phyloP scores from a whole-genome alignment of 2,329 filamentous ascomycete genomes.

The Elsinoe fawcettii region DNA sequence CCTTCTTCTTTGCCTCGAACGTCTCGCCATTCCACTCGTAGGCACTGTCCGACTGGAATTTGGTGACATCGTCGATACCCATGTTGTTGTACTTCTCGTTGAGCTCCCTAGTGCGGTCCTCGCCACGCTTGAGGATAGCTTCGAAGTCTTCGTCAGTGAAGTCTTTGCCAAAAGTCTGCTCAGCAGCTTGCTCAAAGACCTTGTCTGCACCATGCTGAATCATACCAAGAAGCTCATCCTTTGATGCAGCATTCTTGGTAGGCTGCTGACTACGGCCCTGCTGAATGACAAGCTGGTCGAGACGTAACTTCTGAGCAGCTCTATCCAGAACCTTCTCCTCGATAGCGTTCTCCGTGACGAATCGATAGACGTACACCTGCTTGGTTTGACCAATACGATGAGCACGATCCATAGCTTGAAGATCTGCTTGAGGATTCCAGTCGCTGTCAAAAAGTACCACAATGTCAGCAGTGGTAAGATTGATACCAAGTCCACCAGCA shows the following conservation, averaged over 20 bases:
- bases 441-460: constrained; percentile 96
- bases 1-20: constrained; percentile 76
- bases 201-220: constrained; percentile 98
- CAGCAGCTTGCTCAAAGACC: constrained; percentile 69
- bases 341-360: constrained; percentile 95
- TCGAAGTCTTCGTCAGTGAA: constrained; percentile 89
- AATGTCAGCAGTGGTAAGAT: constrained; percentile 89
- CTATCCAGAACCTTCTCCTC: constrained; percentile 97
- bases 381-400: constrained; percentile 98
- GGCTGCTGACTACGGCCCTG: constrained; percentile 90
- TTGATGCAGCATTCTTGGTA: constrained; percentile 83
- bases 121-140: constrained; percentile 73
- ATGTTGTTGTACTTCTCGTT: constrained; percentile 95
- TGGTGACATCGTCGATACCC: constrained; percentile 92
- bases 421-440: constrained; percentile 97
- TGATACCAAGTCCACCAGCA: constrained; percentile 93
- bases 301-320: constrained; percentile 88
- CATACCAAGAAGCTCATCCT: constrained; percentile 94
- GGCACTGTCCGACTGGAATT: constrained; percentile 93
- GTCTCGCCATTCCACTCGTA: constrained; percentile 99
- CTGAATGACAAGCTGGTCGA: constrained; percentile 96
- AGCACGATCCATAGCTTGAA: constrained; percentile 97
- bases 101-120: constrained; percentile 79
- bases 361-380: constrained; percentile 92
- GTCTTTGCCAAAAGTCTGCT: constrained; percentile 52